Conservation (phyloP, 2,329 filamentous ascomycete species). For the Cadophora gregata region DNA sequence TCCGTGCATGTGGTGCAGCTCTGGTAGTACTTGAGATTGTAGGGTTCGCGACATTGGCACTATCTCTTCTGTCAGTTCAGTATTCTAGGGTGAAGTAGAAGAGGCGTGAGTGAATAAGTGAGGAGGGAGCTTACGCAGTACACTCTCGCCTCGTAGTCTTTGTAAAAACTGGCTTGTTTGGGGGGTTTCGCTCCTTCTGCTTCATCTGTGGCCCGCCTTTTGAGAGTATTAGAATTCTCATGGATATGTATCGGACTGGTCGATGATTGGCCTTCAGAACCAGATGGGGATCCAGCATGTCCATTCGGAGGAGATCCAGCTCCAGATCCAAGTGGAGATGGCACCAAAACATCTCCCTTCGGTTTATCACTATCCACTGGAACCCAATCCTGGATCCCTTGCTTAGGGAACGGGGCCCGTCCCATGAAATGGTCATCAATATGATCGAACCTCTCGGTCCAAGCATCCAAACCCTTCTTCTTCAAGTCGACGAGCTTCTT, state of each 20-base stretch:
- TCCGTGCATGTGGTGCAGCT: background rate
- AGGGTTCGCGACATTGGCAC: background rate
- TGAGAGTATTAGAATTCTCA: background rate
- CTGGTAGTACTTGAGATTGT: background rate
- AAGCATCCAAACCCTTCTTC: constrained; percentile 57
- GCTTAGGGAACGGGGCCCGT: constrained; percentile 48
- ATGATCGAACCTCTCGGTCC: constrained; percentile 71
- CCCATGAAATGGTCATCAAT: constrained; percentile 76
- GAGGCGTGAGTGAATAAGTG: no score
- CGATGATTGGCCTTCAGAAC: background rate
- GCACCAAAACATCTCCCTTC: constrained; percentile 21
- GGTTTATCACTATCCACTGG: constrained; percentile 37
- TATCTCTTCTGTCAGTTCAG: background rate
- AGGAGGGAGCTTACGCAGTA: constrained; percentile 34
- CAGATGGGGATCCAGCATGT: background rate
- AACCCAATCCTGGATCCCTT: constrained; percentile 62
- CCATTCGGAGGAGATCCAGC: background rate
- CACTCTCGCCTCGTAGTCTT: constrained; percentile 24
- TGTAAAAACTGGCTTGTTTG: constrained; percentile 22
- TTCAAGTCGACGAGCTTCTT: constrained; percentile 54
- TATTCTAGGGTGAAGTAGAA: background rate
- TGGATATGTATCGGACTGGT: background rate
- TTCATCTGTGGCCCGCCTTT: constrained; percentile 23
- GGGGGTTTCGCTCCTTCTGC: constrained; percentile 14
- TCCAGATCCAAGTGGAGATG: background rate